phyloP scores from a whole-genome alignment of 1,284 basidiomycete genomes.

The Pseudozyma hubeiensis region DNA sequence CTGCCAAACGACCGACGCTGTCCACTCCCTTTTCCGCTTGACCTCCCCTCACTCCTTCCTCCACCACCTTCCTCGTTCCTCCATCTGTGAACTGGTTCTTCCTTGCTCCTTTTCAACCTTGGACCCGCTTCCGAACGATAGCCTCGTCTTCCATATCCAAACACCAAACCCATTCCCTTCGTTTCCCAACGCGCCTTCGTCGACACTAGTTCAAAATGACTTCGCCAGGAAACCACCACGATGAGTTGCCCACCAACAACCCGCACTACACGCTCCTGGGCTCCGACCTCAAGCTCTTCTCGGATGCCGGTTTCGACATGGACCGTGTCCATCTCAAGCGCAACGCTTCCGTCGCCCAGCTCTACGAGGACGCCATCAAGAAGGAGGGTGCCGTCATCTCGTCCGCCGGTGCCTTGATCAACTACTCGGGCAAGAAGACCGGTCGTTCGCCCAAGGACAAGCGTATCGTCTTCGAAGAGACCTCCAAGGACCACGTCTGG shows the following conservation, averaged over 20 bases:
- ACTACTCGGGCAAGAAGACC: slow-evolving; percentile 99
- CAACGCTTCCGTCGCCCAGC: slow-evolving; percentile 91
- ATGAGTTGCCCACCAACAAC: slow-evolving; percentile 61
- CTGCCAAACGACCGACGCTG: neutral
- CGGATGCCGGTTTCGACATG: slow-evolving; percentile 99
- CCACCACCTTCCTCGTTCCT: slow-evolving; percentile 1
- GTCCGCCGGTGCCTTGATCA: slow-evolving; percentile 94
- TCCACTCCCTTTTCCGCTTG: neutral
- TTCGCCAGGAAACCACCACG: slow-evolving; percentile 68
- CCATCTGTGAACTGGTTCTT: neutral
- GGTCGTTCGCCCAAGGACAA: slow-evolving; percentile 99
- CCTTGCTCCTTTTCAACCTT: slow-evolving; percentile 6
- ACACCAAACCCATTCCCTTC: neutral
- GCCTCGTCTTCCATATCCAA: neutral
- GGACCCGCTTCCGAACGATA: too few relatives aligned
- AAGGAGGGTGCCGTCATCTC: slow-evolving; percentile 99
- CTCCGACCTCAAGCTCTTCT: slow-evolving; percentile 95
- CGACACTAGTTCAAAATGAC: slow-evolving; percentile 53
- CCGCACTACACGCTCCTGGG: slow-evolving; percentile 63
- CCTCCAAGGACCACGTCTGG: slow-evolving; percentile 97
- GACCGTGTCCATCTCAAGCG: slow-evolving; percentile 75
- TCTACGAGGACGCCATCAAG: slow-evolving; percentile 98
- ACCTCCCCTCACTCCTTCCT: neutral
- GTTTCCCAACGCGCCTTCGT: neutral
- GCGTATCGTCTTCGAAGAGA: slow-evolving; percentile 98